Evolutionary conservation across 192 early-diverging fungal genomes (phyloP).

Genomic region (Coemansia sp.): DNA sequence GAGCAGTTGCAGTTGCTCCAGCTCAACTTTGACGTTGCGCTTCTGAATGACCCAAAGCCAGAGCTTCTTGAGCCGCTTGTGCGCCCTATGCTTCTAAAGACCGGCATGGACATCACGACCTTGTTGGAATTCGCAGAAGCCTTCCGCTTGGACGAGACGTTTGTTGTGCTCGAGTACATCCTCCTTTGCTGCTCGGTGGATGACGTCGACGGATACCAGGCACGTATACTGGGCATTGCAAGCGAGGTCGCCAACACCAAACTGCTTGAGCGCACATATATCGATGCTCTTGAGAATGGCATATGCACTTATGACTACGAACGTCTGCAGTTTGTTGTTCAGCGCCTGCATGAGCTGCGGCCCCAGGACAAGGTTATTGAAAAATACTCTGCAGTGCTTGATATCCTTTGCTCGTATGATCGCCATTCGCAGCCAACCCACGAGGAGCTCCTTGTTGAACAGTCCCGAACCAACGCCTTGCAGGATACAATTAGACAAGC

Average conservation of each 20-base stretch:
- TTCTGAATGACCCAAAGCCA: slow-evolving; percentile 48
- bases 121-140: slow-evolving; percentile 65
- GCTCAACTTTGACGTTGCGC: slow-evolving; percentile 61
- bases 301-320: slow-evolving; percentile 70
- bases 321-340: slow-evolving; percentile 60
- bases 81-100: slow-evolving; percentile 59
- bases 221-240: slow-evolving; percentile 49
- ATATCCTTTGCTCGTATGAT: slow-evolving; percentile 58
- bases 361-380: slow-evolving; percentile 44
- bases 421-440: slow-evolving; percentile 41
- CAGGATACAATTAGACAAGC: slow-evolving; percentile 12
- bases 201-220: slow-evolving; percentile 49
- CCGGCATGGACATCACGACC: slow-evolving; percentile 60
- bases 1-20: slow-evolving; percentile 63
- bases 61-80: slow-evolving; percentile 60
- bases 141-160: slow-evolving; percentile 55
- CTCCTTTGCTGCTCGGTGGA: slow-evolving; percentile 37
- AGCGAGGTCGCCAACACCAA: slow-evolving; percentile 61
- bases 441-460: slow-evolving; percentile 55
- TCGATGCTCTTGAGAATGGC: slow-evolving; percentile 46
- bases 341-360: slow-evolving; percentile 55
- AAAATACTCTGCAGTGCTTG: slow-evolving; percentile 53
- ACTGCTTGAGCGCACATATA: slow-evolving; percentile 50
- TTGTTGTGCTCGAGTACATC: slow-evolving; percentile 50
- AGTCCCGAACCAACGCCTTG: slow-evolving; percentile 19